Evolutionary conservation across 2,329 filamentous ascomycete species (phyloP), one percentile per base, ranked within the genome.

Genomic region (Fusarium miscanthi): DNA sequence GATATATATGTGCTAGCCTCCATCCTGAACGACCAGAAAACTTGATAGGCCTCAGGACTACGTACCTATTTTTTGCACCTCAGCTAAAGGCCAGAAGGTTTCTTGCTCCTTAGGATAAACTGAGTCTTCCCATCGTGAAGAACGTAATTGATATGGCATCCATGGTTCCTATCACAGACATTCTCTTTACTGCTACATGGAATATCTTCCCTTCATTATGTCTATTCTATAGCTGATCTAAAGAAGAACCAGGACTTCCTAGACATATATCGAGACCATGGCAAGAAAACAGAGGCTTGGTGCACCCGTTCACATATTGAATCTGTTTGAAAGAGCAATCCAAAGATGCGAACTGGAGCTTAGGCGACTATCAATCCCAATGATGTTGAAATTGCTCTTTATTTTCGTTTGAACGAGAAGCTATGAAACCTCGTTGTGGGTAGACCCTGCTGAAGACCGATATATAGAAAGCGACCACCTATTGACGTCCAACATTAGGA

Each of bases 141-240:
- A 43, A 54, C 25, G 21, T n/a, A 19, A 14, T 14, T 23, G 42
- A 43, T 11, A 27, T 27, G 37, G 17, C 19, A 41, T 17, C 19
- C 19, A n/a, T 13, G 4, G 3, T 3, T 30, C 14, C 19, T 4
- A 13, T n/a, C 35, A 17, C 19, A 13, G 4, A 17, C 2, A 12
- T n/a, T n/a, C 8, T 23, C 17, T 14, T 19, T 16, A 25, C 31
- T 25, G 4, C n/a, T 25, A 25, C 30, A 35, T 19, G 27, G 13
- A 23, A 51, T 16, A 19, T 17, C 3, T 23, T 31, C 31, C 16
- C 21, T 5, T 5, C 8, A 11, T 54, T 14, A 8, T 4, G 23
- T 13, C 7, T 6, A 31, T 23, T 30, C 11, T 6, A 45, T 33
- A 23, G 9, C 11, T 33, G n/a, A 23, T 21, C 10, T 43, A 7